Percentiles rank a stretch among this genome's conserved stretches.
phyloP scores from a whole-genome alignment of 192 early-diverging fungal genomes.

The Coemansia sp. region DNA sequence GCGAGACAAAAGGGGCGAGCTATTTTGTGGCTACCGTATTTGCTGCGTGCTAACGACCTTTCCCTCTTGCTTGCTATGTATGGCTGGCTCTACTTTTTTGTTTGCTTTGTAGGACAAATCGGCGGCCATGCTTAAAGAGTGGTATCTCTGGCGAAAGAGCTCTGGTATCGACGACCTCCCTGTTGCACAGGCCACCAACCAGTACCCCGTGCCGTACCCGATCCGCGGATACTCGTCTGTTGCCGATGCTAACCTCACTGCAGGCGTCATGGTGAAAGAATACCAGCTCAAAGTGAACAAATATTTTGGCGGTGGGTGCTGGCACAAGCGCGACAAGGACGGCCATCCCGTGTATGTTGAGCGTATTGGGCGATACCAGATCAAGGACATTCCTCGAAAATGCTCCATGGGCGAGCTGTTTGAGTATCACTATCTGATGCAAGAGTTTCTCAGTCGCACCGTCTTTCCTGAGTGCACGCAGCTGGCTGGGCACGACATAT shows the following conservation, averaged over 20 bases:
- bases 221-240: slow-evolving; percentile 64
- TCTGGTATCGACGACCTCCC: slow-evolving; percentile 61
- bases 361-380: slow-evolving; percentile 70
- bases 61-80: not conserved
- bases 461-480: slow-evolving; percentile 78
- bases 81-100: not conserved
- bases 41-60: not conserved
- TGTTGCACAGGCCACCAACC: slow-evolving; percentile 58
- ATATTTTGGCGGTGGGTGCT: slow-evolving; percentile 68
- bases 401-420: slow-evolving; percentile 62
- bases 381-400: slow-evolving; percentile 62
- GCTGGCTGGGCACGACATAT: slow-evolving; percentile 63
- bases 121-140: slow-evolving; percentile 58
- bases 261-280: slow-evolving; percentile 60
- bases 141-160: slow-evolving; percentile 61
- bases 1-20: not conserved
- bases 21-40: not conserved
- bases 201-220: slow-evolving; percentile 61
- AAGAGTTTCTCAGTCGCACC: slow-evolving; percentile 67
- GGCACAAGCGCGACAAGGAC: slow-evolving; percentile 87
- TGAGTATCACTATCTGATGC: slow-evolving; percentile 67
- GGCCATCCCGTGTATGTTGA: slow-evolving; percentile 93
- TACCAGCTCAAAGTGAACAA: slow-evolving; percentile 59
- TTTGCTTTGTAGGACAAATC: slow-evolving; percentile 55
- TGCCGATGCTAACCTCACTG: slow-evolving; percentile 63